These are phyloP conservation scores for Massariosphaeria phaeospora DNA, from an alignment of 495 filamentous ascomycete species.

Conservation along the genomic window DNA sequence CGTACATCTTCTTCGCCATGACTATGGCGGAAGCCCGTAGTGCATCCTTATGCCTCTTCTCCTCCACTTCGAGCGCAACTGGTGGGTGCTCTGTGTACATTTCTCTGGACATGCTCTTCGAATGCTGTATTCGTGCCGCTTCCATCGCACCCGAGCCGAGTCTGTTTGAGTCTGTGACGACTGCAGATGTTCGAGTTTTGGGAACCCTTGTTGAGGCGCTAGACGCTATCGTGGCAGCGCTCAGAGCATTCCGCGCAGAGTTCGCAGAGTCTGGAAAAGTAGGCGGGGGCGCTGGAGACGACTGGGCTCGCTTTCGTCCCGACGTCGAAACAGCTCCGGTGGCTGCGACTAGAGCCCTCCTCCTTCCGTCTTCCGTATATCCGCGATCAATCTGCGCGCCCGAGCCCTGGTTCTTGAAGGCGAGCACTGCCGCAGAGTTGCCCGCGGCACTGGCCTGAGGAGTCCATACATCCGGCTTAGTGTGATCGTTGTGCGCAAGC, in stretches of 20 bases:
- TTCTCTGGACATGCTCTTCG: constrained; percentile 49
- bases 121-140: constrained; percentile 54
- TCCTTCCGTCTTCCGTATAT: constrained; percentile 46
- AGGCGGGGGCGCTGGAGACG: constrained; percentile 50
- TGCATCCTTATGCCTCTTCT: constrained; percentile 62
- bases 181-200: not conserved
- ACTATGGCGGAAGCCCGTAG: constrained; percentile 75
- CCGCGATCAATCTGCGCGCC: constrained; percentile 45
- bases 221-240: constrained; percentile 59
- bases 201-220: constrained; percentile 35
- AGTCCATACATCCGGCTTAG: constrained; percentile 49
- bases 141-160: constrained; percentile 46
- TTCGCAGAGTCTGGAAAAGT: constrained; percentile 56
- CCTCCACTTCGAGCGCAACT: constrained; percentile 65
- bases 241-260: constrained; percentile 59
- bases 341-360: constrained; percentile 64
- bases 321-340: constrained; percentile 59
- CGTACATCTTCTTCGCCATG: constrained; percentile 85
- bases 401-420: constrained; percentile 46
- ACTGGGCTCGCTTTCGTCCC: constrained; percentile 60
- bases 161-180: constrained; percentile 22
- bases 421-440: constrained; percentile 56
- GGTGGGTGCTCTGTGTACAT: constrained; percentile 75
- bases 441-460: constrained; percentile 48
- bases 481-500: constrained; percentile 59